Evolutionary conservation across 2,329 filamentous ascomycete genomes (phyloP).

Genomic region (Dactylonectria macrodidyma): DNA sequence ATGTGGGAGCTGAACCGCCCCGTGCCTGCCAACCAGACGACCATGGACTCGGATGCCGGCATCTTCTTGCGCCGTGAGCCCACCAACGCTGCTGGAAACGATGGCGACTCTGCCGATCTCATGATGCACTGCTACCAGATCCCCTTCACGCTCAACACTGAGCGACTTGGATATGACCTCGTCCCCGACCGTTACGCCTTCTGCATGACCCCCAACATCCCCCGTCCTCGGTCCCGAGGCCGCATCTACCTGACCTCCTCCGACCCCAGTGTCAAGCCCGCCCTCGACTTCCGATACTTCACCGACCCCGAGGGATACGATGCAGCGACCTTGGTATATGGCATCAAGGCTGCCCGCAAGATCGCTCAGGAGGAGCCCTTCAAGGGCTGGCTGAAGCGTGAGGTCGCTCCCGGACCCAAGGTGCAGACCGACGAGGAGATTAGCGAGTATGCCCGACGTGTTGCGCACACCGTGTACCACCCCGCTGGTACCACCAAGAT

Average conservation of each 20-base stretch:
- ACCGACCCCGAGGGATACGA: constrained; percentile 90
- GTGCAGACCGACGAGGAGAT: constrained; percentile 85
- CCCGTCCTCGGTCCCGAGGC: constrained; percentile 83
- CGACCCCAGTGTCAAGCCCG: constrained; percentile 83
- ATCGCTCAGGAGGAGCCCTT: constrained; percentile 84
- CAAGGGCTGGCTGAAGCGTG: constrained; percentile 85
- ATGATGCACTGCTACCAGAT: constrained; percentile 99
- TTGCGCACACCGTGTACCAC: constrained; percentile 92
- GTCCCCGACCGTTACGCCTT: constrained; percentile 83
- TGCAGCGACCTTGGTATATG: constrained; percentile 83
- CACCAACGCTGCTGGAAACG: constrained; percentile 75
- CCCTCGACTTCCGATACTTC: constrained; percentile 91
- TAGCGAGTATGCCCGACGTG: constrained; percentile 84
- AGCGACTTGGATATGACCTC: constrained; percentile 79
- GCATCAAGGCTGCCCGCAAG: constrained; percentile 82
- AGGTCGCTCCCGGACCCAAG: constrained; percentile 83
- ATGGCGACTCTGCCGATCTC: constrained; percentile 84
- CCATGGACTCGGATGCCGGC: constrained; percentile 91
- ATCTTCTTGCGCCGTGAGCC: constrained; percentile 88
- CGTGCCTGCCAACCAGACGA: constrained; percentile 83
- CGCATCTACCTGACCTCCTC: constrained; percentile 83
- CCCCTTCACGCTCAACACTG: constrained; percentile 89
- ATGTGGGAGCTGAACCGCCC: constrained; percentile 86
- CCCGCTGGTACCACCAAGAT: constrained; percentile 92
- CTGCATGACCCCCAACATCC: constrained; percentile 95